Evolutionary conservation across 1,139 yeast genomes (phyloP), one percentile per base, ranked within the genome.

Genomic region (Saccharomycopsis hybrid): DNA sequence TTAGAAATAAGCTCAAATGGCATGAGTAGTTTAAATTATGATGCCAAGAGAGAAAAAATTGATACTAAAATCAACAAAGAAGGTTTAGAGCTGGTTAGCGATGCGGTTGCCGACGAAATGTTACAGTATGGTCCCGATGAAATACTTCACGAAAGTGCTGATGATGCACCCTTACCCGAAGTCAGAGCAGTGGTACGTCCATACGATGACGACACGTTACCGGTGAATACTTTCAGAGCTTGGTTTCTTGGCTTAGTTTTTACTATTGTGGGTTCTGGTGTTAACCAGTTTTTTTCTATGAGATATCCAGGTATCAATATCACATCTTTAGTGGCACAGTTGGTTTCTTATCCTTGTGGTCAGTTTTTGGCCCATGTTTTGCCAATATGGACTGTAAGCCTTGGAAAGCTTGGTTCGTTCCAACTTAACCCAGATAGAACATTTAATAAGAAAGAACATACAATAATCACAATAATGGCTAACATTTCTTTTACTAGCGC

Each of bases 131-230:
- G n/a, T n/a, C n/a, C n/a, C n/a, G n/a, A n/a, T n/a, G n/a, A n/a
- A n/a, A n/a, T n/a, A n/a, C n/a, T n/a, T n/a, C n/a, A n/a, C n/a
- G n/a, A n/a, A n/a, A n/a, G n/a, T n/a, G n/a, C n/a, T n/a, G n/a
- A n/a, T n/a, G n/a, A n/a, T n/a, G n/a, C n/a, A n/a, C n/a, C n/a
- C n/a, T n/a, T n/a, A n/a, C 79, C 85, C 0, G 86, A 81, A 61
- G 87, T 81, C 39, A 71, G 86, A 59, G 85, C 85, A 3, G 73
- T 85, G 3, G 85, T 80, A 35, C 83, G 85, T 2, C 73, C 80
- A 37, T 65, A 70, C 30, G 87, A 80, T 60, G 82, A 80, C 60
- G 68, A 72, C 1, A 54, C 66, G 0, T 57, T 78, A 35, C 80
- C 79, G 1, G 84, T 78, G 59, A 77, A 75, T 58, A 81, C 86